Conservation (phyloP, 331 rosid species). For the Quercus lobata region DNA sequence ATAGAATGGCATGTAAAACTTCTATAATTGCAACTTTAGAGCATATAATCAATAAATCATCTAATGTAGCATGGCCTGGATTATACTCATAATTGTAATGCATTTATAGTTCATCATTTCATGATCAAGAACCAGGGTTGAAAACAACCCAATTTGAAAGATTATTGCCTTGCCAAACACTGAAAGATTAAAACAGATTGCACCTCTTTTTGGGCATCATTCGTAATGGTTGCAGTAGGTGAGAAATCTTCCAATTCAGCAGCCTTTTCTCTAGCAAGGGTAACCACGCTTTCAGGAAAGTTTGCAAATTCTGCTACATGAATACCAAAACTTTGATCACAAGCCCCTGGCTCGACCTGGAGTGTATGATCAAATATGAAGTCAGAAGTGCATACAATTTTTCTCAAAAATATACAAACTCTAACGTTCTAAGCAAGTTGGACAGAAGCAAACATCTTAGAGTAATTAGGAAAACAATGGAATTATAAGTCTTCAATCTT, state of each 20-base stretch:
- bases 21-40: not conserved
- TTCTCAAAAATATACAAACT: not conserved
- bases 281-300: constrained; percentile 84
- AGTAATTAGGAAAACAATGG: not conserved
- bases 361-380: constrained; percentile 18
- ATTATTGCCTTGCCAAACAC: constrained; percentile 11
- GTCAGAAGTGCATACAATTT: constrained; percentile 8
- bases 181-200: not conserved
- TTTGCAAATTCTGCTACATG: constrained; percentile 98
- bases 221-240: constrained; percentile 39
- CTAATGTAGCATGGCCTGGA: not conserved
- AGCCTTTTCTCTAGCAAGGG: constrained; percentile 94
- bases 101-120: not conserved
- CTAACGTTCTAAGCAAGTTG: not conserved
- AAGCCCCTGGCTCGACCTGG: constrained; percentile 97
- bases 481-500: not conserved
- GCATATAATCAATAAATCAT: not conserved
- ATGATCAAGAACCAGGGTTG: not conserved
- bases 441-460: not conserved
- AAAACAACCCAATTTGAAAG: not conserved
- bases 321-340: constrained; percentile 98
- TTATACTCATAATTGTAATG: not conserved
- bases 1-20: not conserved
- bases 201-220: constrained; percentile 53
- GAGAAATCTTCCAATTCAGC: constrained; percentile 96